Base-by-base conservation (phyloP, 2,329 filamentous ascomycete species). In the Ophiostoma sp. region DNA sequence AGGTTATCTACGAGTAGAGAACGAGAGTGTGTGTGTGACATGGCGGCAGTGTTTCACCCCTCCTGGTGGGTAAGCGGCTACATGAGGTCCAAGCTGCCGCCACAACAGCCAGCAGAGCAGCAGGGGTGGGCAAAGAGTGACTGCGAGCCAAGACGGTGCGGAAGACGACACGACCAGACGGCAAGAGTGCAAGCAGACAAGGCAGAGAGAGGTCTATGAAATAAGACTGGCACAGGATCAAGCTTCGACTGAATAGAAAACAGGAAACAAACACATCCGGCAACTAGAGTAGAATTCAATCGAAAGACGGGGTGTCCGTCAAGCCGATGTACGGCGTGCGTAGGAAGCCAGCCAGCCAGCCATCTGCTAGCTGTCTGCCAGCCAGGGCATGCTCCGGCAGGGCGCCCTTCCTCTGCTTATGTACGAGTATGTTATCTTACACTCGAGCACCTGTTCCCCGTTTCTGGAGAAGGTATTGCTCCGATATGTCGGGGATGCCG, bases 21-120 rank as follows among this genome's bases (percentile, higher is more conserved):
- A 14, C 16, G 16, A 47, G 44, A 47, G 5, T 6, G 12, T 18
- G n/a, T 18, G 68, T 67, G 66, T 66, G 66, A 66, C 65, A 67
- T 65, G 66, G 66, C 68, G 66, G 68, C 44, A 67, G 67, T 65
- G 66, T 67, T 67, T 67, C 68, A 69, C 65, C 63, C 63, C 66
- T 67, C 65, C 52, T 67, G 60, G 68, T 67, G 65, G 68, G 38
- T 65, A 65, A 67, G 62, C 68, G 68, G 68, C 67, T 67, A 55
- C 68, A 69, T 60, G 55, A 55, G 67, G 68, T 69, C 68, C 58
- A 64, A 67, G 68, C 68, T 69, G 64, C 62, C 16, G 66, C 62
- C 64, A 65, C 47, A 44, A 12, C 42, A 44, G 11, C 7, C 42
- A 44, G 42, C 7, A 18, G 47, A 18, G 47, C 5, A 52, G 18